Conservation (phyloP, 768 basidiomycete species). For the Rhodotorula paludigena region DNA sequence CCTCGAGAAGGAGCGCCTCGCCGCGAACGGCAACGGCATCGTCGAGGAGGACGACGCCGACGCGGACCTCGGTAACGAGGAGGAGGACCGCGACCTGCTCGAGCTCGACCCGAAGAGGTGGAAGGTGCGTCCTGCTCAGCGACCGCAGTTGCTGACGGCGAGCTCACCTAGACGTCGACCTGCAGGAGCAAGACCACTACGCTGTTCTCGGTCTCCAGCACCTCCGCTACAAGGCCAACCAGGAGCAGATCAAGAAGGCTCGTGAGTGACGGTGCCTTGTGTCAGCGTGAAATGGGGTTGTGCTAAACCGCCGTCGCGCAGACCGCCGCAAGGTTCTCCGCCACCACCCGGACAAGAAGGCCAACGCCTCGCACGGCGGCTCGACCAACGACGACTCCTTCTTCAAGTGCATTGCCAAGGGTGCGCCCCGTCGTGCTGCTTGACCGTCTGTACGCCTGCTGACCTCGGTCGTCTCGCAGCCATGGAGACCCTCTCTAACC, state of each 20-base stretch:
- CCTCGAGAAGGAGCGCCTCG: constrained; percentile 54
- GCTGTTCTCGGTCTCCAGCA: constrained; percentile 90
- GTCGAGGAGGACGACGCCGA: constrained; percentile 64
- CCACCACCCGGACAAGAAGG: constrained; percentile 97
- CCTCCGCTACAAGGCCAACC: constrained; percentile 75
- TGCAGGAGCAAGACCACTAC: constrained; percentile 95
- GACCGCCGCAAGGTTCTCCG: constrained; percentile 99
- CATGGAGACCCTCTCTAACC: constrained; percentile 81
- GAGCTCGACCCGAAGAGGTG: constrained; percentile 92
- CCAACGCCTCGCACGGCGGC: constrained; percentile 58
- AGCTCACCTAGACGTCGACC: not conserved
- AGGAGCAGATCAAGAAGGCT: constrained; percentile 91
- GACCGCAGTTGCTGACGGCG: not conserved
- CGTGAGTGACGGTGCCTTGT: constrained; percentile 57
- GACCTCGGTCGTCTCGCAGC: no score
- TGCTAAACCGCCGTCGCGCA: constrained; percentile 45
- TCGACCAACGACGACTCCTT: constrained; percentile 95
- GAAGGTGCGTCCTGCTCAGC: constrained; percentile 60
- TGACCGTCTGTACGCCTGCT: no score
- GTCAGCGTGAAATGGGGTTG: not conserved
- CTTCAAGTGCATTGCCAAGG: constrained; percentile 99
- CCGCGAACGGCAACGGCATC: constrained; percentile 52
- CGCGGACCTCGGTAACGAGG: constrained; percentile 86
- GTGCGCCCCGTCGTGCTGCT: constrained; percentile 42
- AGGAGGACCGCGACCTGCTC: constrained; percentile 66